Conservation (phyloP, 768 basidiomycete genomes). For the Hortiboletus flavorubellus region DNA sequence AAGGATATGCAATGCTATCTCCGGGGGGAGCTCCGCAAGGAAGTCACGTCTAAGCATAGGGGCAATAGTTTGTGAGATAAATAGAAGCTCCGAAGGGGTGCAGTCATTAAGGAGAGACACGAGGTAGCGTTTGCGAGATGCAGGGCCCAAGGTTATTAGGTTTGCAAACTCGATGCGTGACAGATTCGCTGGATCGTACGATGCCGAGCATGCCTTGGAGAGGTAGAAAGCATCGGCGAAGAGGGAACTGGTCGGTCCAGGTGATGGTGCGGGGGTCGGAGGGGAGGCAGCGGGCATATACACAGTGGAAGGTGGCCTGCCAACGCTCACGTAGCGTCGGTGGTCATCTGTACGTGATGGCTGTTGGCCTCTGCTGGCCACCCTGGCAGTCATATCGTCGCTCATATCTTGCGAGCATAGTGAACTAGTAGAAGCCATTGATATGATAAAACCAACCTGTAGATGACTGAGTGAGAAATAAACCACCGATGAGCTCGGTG, state of each 20-base stretch:
- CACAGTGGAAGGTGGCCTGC: slow-evolving; percentile 31
- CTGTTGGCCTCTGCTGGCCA: slow-evolving; percentile 7
- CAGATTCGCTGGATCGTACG: slow-evolving; percentile 24
- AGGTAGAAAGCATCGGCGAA: slow-evolving; percentile 30
- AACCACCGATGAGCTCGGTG: neutral
- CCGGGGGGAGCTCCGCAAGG: slow-evolving; percentile 54
- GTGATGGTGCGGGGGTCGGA: slow-evolving; percentile 62
- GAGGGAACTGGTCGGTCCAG: slow-evolving; percentile 50
- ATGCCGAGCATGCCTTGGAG: slow-evolving; percentile 6
- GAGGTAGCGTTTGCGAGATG: slow-evolving; percentile 50
- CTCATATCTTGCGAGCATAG: slow-evolving; percentile 1
- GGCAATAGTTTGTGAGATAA: slow-evolving; percentile 60
- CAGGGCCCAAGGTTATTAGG: slow-evolving; percentile 33
- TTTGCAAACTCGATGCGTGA: slow-evolving; percentile 34
- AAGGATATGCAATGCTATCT: slow-evolving; percentile 74
- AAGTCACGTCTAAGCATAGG: slow-evolving; percentile 66
- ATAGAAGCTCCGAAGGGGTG: slow-evolving; percentile 59
- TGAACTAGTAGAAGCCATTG: slow-evolving; percentile 13
- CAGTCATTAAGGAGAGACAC: slow-evolving; percentile 49
- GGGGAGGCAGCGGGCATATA: slow-evolving; percentile 56
- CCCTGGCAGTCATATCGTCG: slow-evolving; percentile 11
- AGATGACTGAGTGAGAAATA: neutral
- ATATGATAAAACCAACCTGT: neutral
- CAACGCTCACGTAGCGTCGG: slow-evolving; percentile 14
- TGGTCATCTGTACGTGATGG: slow-evolving; percentile 13